These are phyloP conservation scores for Russula abietina DNA, from an alignment of 768 basidiomycete genomes.

Conservation along the genomic window DNA sequence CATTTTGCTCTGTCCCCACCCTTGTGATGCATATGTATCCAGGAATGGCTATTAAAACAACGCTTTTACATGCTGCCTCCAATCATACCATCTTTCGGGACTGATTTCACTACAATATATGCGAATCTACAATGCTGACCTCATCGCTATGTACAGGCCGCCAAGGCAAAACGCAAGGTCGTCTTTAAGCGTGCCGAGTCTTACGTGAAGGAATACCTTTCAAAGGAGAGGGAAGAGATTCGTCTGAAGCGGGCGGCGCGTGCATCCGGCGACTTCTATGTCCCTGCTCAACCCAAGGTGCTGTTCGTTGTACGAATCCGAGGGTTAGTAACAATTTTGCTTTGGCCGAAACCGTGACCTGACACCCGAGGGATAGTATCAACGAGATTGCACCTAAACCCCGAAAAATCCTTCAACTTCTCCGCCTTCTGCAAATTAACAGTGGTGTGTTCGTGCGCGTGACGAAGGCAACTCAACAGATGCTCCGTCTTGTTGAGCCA, in stretches of 20 bases:
- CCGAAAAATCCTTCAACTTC: constrained; percentile 96
- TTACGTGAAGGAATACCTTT: constrained; percentile 94
- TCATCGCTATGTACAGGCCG: constrained; percentile 47
- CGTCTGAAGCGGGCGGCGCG: constrained; percentile 91
- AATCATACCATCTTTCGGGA: constrained; percentile 94
- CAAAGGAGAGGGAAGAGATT: constrained; percentile 93
- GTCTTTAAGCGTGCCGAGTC: constrained; percentile 99
- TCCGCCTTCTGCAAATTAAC: constrained; percentile 99
- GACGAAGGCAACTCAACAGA: constrained; percentile 92
- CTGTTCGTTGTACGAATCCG: constrained; percentile 97
- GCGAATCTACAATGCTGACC: constrained; percentile 20
- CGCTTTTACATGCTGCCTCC: constrained; percentile 64
- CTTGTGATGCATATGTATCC: constrained; percentile 80
- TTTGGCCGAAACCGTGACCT: constrained; percentile 16
- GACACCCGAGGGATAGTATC: constrained; percentile 57
- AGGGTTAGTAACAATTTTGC: constrained; percentile 54
- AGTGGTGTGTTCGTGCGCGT: constrained; percentile 98
- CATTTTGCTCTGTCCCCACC: constrained; percentile 30
- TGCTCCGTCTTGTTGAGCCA: constrained; percentile 96
- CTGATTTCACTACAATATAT: constrained; percentile 45
- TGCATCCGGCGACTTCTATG: constrained; percentile 92
- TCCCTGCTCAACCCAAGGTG: constrained; percentile 93
- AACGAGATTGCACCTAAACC: constrained; percentile 99
- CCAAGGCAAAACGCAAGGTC: constrained; percentile 89
- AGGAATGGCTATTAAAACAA: constrained; percentile 67